Conservation (phyloP, 805 yeast species). For the Limtongia smithiae region DNA sequence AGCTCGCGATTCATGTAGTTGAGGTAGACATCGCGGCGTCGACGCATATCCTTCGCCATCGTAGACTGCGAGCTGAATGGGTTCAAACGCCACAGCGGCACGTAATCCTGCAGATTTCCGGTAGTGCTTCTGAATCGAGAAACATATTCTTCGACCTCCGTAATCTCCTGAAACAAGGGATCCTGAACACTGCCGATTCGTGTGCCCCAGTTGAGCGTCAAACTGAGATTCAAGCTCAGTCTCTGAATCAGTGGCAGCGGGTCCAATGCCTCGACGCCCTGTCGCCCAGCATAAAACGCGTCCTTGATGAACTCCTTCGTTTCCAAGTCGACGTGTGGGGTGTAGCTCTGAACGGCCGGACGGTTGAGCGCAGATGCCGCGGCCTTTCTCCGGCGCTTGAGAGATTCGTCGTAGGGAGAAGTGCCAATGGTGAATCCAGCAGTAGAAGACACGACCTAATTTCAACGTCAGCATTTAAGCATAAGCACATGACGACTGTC, state of each 20-base stretch:
- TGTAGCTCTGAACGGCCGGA: constrained; percentile 39
- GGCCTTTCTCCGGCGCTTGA: constrained; percentile 39
- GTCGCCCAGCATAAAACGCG: constrained; percentile 27
- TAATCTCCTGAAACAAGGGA: constrained; percentile 26
- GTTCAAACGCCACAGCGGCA: constrained; percentile 35
- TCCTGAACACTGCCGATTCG: constrained; percentile 38
- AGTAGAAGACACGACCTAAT: constrained; percentile 42
- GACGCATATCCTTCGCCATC: constrained; percentile 25
- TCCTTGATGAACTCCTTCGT: constrained; percentile 37
- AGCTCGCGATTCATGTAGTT: constrained; percentile 20
- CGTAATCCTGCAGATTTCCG: constrained; percentile 41
- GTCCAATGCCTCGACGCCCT: constrained; percentile 30
- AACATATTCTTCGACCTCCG: constrained; percentile 30
- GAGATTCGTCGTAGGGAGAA: constrained; percentile 44
- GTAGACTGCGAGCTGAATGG: constrained; percentile 15
- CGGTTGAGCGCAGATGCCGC: constrained; percentile 43
- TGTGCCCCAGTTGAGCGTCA: constrained; percentile 43
- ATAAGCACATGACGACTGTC: no score
- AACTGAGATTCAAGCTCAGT: constrained; percentile 41
- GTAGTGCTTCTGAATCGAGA: constrained; percentile 37
- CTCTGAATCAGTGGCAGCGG: constrained; percentile 39
- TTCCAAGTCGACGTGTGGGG: constrained; percentile 39
- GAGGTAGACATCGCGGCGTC: constrained; percentile 28
- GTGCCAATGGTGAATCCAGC: constrained; percentile 46
- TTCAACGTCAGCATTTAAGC: not conserved